Evolutionary conservation across 345 rosid genomes (phyloP).

Genomic region (Pelargonium nanum): DNA sequence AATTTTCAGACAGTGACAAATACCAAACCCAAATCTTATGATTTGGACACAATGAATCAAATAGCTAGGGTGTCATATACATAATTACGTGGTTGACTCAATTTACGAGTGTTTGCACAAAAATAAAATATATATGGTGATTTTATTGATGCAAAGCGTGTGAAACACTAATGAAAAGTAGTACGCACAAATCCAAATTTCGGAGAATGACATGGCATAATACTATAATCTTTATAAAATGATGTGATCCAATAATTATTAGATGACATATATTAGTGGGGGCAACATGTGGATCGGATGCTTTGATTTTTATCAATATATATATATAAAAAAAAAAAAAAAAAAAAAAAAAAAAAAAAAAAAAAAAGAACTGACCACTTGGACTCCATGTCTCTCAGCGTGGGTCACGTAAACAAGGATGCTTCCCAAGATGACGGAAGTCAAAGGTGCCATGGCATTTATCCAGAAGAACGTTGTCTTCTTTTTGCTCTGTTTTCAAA

Average conservation of each 20-base stretch:
- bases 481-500: constrained; percentile 51
- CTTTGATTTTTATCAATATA: background rate
- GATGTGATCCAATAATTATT: too few species aligned
- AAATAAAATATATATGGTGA: background rate
- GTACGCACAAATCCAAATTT: too few species aligned
- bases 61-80: too few species aligned
- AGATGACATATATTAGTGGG: too few species aligned
- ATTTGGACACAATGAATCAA: too few species aligned
- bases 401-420: constrained; percentile 68
- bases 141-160: background rate
- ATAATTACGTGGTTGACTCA: background rate
- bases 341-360: background rate
- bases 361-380: constrained; percentile 47
- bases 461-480: constrained; percentile 70
- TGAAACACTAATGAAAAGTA: background rate
- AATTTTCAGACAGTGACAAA: too few species aligned
- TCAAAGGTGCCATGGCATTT: constrained; percentile 84
- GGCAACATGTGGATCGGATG: background rate
- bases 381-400: constrained; percentile 91
- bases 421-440: constrained; percentile 78
- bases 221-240: too few species aligned
- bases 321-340: too few species aligned
- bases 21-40: background rate
- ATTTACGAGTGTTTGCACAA: background rate
- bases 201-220: too few species aligned